Base-by-base conservation (phyloP, 2,329 filamentous ascomycete genomes). In the Chaetomium olivaceum region DNA sequence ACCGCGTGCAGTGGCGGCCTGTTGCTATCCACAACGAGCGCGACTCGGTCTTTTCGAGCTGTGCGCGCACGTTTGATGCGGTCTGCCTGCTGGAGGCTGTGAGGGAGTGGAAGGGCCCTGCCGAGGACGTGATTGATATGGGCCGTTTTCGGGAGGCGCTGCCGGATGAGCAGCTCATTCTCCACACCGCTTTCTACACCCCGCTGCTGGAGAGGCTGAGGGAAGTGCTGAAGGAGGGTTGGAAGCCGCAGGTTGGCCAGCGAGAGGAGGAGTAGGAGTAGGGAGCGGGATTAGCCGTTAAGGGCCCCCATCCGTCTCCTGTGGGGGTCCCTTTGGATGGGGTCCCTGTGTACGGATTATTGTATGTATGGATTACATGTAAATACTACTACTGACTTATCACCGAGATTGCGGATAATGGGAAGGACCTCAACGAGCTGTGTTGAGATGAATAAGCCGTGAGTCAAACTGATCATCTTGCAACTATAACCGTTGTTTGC, bases 11-110 rank as follows among this genome's bases (percentile, higher is more conserved):
- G 11, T 61, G 62, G 56, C 36, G 27, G 19, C 7, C 14, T 1
- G 36, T 64, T 8, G 2, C 9, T 3, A 16, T 31, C 6, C 6
- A 6, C 1, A 21, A 5, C 14, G 33, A 43, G 16, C 25, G 23
- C 1, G 23, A 55, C 16, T 21, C 50, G 4, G 33, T 55, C 14
- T 65, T 65, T 31, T 36, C 33, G 29, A 33, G n/a, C 23, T 0
- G 16, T 1, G 7, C 19, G 0, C 33, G 23, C 31, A 9, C 1
- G 14, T 61, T 61, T 8, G 64, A 66, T 19, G 61, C 43, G 1
- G 43, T 58, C 1, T 33, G 51, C 2, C 19, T 63, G n/a, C 21
- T 67, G 31, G 58, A 55, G 2, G 36, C 43, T 25, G 23, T 64
- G 6, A 8, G 8, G 52, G 54, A 56, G 0, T 67, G 54, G 65